Conservation (phyloP, 192 early-diverging fungal genomes). For the Kappamyces sp. region DNA sequence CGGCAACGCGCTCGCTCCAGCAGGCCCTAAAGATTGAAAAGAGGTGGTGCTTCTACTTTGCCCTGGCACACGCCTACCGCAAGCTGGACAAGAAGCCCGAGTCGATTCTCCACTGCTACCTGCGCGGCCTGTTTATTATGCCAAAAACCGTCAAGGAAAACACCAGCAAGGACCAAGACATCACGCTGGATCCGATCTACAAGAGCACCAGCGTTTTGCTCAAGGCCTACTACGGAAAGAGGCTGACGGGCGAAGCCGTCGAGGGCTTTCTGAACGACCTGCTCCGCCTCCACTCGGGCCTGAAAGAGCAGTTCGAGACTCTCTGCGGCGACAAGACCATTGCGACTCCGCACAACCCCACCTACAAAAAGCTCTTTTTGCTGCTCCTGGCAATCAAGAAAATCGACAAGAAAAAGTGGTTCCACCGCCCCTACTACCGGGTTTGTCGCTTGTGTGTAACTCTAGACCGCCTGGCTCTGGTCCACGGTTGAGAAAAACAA, state of each 20-base stretch:
- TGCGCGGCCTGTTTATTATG: background rate
- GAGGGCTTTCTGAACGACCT: background rate
- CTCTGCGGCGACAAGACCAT: no score
- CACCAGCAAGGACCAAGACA: constrained; percentile 3
- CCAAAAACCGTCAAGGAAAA: background rate
- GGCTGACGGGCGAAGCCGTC: background rate
- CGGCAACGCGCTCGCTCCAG: constrained; percentile 4
- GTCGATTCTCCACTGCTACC: background rate
- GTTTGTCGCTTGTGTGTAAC: constrained; percentile 28
- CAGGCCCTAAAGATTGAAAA: background rate
- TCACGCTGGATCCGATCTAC: constrained; percentile 8
- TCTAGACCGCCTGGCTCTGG: constrained; percentile 58
- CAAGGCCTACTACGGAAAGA: constrained; percentile 7
- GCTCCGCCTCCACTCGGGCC: no score
- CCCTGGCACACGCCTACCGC: constrained; percentile 7
- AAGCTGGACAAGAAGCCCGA: constrained; percentile 5
- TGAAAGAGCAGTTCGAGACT: no score
- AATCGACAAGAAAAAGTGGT: constrained; percentile 63
- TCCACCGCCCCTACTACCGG: constrained; percentile 62
- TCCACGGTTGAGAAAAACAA: constrained; percentile 51
- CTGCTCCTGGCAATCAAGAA: constrained; percentile 34
- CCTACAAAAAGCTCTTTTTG: background rate
- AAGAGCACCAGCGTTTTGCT: constrained; percentile 2
- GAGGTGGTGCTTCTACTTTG: constrained; percentile 1
- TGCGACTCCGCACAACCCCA: no score